Base-by-base conservation (phyloP, 306 rosid species). In the Cyclanthera cordifolia region DNA sequence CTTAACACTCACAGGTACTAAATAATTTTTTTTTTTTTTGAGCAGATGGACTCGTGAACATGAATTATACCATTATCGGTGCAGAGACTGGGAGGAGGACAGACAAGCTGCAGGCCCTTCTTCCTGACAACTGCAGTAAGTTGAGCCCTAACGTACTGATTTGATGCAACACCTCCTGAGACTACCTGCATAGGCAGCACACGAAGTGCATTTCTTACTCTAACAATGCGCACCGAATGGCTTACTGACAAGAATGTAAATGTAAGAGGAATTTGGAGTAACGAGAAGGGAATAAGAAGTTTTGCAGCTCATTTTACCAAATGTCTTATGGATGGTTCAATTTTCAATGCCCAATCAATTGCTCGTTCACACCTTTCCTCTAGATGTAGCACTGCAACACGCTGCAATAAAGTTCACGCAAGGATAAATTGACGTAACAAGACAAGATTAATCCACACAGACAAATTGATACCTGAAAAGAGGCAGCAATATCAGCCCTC, bases 151-250 rank as follows among this genome's bases (percentile, higher is more conserved):
- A 93, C 95, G 71, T 86, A 87, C 66, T 87, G 82, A 67, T 93
- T 93, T 71, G 98, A 89, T 45, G 98, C 98, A 77, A 93, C 98
- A 20, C 98, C 98, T 69, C 96, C 98, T 47, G 96, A 84, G 72
- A 93, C 86, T 54, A 93, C 94, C 98, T 93, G 76, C 75, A 82
- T 58, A 72, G 25, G 61, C 72, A 79, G 76, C 74, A 23, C 39
- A 69, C 15, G 51, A 53, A 72, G 79, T 52, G 72, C 37, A 54
- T 47, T 58, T 23, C 67, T 67, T 17, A 34, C 45, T 76, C 61
- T 46, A 53, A 39, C 39, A 28, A 23, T 46, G 65, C 12, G 76
- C 37, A 77, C 69, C n/a, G n/a, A n/a, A n/a, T n/a, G 39, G 11
- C 27, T 65, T 49, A 73, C 50, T 43, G 65, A 59, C 53, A 55